Conservation (phyloP, 371 early-diverging fungal species). For the Zychaea mexicana region DNA sequence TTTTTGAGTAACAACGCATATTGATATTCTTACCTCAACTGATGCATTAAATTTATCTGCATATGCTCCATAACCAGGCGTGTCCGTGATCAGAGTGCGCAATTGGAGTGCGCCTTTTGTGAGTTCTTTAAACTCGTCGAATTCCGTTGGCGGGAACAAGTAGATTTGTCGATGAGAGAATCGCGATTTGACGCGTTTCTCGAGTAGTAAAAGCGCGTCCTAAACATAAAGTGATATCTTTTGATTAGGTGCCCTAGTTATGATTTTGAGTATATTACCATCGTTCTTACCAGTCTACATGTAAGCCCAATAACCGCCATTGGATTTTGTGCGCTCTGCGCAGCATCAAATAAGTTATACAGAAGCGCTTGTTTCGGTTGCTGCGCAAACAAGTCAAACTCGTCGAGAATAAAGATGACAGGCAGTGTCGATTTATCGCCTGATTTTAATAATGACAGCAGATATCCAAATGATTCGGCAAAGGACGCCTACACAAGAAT, state of each 20-base stretch:
- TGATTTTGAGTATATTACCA: not conserved
- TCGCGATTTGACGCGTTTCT: constrained; percentile 94
- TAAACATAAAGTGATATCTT: constrained; percentile 18
- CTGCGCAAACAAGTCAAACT: constrained; percentile 87
- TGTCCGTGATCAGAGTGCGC: constrained; percentile 11
- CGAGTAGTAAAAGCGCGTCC: constrained; percentile 84
- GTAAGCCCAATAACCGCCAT: constrained; percentile 89
- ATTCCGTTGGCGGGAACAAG: constrained; percentile 58
- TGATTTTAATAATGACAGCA: constrained; percentile 63
- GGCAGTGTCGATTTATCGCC: constrained; percentile 63
- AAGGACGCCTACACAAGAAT: constrained; percentile 49
- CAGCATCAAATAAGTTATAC: constrained; percentile 92
- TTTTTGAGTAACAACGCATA: not conserved
- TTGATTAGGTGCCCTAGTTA: not conserved
- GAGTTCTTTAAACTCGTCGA: constrained; percentile 61
- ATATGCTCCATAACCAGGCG: constrained; percentile 12
- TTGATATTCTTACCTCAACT: constrained; percentile 19
- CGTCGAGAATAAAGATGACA: constrained; percentile 86
- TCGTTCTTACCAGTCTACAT: constrained; percentile 64
- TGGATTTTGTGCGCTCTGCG: constrained; percentile 82
- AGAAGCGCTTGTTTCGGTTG: constrained; percentile 89
- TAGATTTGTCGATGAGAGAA: constrained; percentile 89
- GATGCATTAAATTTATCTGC: constrained; percentile 32
- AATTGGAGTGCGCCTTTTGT: constrained; percentile 50
- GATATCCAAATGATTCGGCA: constrained; percentile 66